phyloP scores from a whole-genome alignment of 2,329 filamentous ascomycete genomes.

The Botryosphaeria dothidea region DNA sequence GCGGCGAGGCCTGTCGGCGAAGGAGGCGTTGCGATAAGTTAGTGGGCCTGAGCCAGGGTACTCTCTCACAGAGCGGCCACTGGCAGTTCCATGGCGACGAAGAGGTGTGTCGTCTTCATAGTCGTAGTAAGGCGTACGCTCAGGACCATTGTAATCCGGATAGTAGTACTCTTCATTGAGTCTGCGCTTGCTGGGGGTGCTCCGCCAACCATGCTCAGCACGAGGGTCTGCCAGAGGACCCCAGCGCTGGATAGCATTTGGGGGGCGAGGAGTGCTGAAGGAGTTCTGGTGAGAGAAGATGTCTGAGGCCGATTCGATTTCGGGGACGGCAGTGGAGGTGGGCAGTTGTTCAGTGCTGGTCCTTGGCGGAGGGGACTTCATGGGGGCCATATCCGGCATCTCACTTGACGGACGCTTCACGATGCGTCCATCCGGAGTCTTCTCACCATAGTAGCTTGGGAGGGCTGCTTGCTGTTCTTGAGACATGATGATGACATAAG shows the following conservation, averaged over 20 bases:
- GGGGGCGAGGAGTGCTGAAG: background rate
- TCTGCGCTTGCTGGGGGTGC: constrained; percentile 7
- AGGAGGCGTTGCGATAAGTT: background rate
- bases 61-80: background rate
- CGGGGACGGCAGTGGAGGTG: background rate
- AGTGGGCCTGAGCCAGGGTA: background rate
- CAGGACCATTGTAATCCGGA: background rate
- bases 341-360: constrained; percentile 11
- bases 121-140: constrained; percentile 4
- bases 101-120: constrained; percentile 14
- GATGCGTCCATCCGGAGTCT: constrained; percentile 19
- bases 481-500: background rate
- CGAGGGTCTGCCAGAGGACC: constrained; percentile 5
- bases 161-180: constrained; percentile 14
- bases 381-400: background rate
- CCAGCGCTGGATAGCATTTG: constrained; percentile 5
- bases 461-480: constrained; percentile 16
- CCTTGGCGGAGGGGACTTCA: constrained; percentile 6
- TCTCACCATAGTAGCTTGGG: constrained; percentile 19
- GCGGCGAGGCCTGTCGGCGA: background rate
- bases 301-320: constrained; percentile 14
- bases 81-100: background rate
- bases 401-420: constrained; percentile 20
- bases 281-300: constrained; percentile 13
- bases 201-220: constrained; percentile 4